phyloP scores from a whole-genome alignment of 2,329 filamentous ascomycete genomes.

The Trichoderma gracile region DNA sequence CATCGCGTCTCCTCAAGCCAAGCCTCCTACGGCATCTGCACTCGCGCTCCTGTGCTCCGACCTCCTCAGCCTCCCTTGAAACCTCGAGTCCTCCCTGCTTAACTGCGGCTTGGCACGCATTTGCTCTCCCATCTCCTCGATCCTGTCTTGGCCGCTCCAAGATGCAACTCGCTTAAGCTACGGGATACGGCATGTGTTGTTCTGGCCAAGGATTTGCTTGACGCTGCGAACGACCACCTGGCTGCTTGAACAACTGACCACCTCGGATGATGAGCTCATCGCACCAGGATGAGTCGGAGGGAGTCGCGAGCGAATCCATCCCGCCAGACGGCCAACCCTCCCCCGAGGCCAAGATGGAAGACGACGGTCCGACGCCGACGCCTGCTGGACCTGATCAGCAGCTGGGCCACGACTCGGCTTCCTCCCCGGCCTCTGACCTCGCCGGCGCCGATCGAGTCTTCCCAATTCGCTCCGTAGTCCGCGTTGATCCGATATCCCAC shows the following conservation, averaged over 20 bases:
- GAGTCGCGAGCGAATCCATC: neutral
- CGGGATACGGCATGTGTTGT: slow-evolving; percentile 3
- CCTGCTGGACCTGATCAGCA: neutral
- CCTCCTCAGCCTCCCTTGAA: neutral
- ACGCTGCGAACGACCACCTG: neutral
- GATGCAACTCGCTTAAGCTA: neutral
- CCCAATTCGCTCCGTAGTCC: slow-evolving; percentile 78
- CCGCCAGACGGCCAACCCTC: neutral
- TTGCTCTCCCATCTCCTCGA: neutral
- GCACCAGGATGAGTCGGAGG: slow-evolving; percentile 12
- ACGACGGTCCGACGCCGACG: neutral
- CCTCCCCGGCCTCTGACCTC: slow-evolving; percentile 40
- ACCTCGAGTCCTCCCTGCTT: neutral
- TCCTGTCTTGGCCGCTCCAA: neutral
- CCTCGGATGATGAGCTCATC: slow-evolving; percentile 13
- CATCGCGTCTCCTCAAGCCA: neutral
- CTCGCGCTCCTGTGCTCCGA: neutral
- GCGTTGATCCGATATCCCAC: slow-evolving; percentile 58
- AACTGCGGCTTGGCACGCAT: too few relatives aligned
- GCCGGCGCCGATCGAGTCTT: slow-evolving; percentile 64
- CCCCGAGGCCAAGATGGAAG: neutral
- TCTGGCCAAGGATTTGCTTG: neutral
- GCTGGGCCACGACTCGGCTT: slow-evolving; percentile 15
- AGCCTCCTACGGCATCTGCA: neutral
- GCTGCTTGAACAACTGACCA: neutral